phyloP scores from a whole-genome alignment of 768 basidiomycete species.

The Trametes villosa region DNA sequence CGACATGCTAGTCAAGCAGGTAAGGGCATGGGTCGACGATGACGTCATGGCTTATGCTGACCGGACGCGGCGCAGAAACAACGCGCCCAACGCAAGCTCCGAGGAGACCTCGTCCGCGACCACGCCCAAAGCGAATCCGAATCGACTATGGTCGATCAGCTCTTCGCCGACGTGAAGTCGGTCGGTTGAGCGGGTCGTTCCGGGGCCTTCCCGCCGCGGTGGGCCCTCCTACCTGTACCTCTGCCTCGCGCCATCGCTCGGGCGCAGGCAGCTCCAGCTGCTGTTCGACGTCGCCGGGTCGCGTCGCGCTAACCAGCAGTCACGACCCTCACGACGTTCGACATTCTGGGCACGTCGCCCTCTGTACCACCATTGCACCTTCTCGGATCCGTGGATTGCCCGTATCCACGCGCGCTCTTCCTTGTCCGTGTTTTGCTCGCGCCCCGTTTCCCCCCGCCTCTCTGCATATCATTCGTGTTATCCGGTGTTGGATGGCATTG shows the following conservation, averaged over 20 bases:
- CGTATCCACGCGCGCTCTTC: neutral
- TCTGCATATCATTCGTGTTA: neutral
- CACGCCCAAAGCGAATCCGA: constrained; percentile 20
- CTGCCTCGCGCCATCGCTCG: too few relatives aligned
- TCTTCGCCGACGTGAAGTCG: neutral
- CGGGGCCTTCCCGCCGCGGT: too few relatives aligned
- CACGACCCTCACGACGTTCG: too few relatives aligned
- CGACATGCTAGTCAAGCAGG: constrained; percentile 20
- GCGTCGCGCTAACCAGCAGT: too few relatives aligned
- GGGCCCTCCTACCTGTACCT: too few relatives aligned
- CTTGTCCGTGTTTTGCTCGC: too few relatives aligned
- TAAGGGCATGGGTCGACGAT: constrained; percentile 1
- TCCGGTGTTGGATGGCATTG: neutral
- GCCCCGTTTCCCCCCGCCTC: neutral
- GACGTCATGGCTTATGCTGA: constrained; percentile 11
- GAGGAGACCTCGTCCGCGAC: constrained; percentile 4
- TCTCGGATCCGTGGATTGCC: too few relatives aligned
- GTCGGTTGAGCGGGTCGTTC: neutral
- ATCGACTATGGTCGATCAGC: constrained; percentile 20
- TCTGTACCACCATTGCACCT: neutral
- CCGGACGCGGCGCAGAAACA: constrained; percentile 7
- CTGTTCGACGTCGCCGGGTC: too few relatives aligned
- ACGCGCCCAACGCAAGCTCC: constrained; percentile 14
- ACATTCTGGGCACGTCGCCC: too few relatives aligned
- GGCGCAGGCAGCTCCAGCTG: too few relatives aligned